These are phyloP conservation scores for Cutaneotrichosporon cavernicola DNA, from an alignment of 1,284 basidiomycete genomes.

Conservation along the genomic window DNA sequence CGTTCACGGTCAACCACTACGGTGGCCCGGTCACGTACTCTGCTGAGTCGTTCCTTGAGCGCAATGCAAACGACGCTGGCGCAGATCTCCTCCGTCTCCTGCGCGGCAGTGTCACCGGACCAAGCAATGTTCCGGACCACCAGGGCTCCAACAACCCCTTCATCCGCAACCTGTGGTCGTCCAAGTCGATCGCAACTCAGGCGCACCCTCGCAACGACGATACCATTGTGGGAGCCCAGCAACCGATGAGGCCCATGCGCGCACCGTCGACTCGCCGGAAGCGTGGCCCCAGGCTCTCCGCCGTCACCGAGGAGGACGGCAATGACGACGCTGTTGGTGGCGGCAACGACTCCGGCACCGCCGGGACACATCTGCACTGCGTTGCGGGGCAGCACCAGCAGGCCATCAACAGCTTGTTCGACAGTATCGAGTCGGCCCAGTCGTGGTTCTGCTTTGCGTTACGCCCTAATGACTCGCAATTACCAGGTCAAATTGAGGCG, in stretches of 20 bases:
- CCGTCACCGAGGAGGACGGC: slow-evolving; percentile 62
- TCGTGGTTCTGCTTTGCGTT: slow-evolving; percentile 90
- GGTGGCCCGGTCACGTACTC: slow-evolving; percentile 89
- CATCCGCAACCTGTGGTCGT: slow-evolving; percentile 83
- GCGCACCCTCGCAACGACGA: slow-evolving; percentile 88
- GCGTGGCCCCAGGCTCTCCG: slow-evolving; percentile 57
- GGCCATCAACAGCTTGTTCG: slow-evolving; percentile 79
- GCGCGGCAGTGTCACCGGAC: slow-evolving; percentile 58
- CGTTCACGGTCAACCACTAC: slow-evolving; percentile 91
- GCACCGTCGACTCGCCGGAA: slow-evolving; percentile 83
- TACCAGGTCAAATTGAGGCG: slow-evolving; percentile 90
- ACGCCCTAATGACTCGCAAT: slow-evolving; percentile 90
- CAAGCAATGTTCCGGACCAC: slow-evolving; percentile 54
- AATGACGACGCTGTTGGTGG: slow-evolving; percentile 57
- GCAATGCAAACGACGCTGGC: slow-evolving; percentile 84
- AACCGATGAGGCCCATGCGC: slow-evolving; percentile 87
- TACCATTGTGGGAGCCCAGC: slow-evolving; percentile 89
- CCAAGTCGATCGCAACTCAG: slow-evolving; percentile 82
- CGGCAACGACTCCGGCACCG: slow-evolving; percentile 60
- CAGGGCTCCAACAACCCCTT: slow-evolving; percentile 84
- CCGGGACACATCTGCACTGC: slow-evolving; percentile 64
- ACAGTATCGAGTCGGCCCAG: slow-evolving; percentile 86
- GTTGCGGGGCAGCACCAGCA: slow-evolving; percentile 83
- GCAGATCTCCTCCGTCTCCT: slow-evolving; percentile 90
- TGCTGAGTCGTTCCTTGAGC: slow-evolving; percentile 80